phyloP scores from a whole-genome alignment of 352 stramenopile species.

The Pythium guiyangense region DNA sequence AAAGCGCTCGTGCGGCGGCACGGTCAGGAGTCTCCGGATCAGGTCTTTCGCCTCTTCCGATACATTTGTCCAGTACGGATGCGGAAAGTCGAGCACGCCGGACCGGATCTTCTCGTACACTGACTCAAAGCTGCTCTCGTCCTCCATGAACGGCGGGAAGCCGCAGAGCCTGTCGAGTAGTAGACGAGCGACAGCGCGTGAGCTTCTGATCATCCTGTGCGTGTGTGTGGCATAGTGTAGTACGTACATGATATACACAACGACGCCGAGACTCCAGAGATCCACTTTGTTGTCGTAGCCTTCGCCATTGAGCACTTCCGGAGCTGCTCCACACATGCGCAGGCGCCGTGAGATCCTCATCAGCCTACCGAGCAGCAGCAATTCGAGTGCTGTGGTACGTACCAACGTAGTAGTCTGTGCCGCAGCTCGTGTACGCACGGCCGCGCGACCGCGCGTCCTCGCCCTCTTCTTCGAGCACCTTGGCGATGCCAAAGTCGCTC shows the following conservation, averaged over 20 bases:
- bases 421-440: constrained; percentile 84
- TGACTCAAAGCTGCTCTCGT: constrained; percentile 78
- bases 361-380: background rate
- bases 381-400: background rate
- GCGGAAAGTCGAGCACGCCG: constrained; percentile 69
- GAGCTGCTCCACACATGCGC: constrained; percentile 21
- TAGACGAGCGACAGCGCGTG: background rate
- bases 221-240: background rate
- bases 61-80: constrained; percentile 85
- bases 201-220: background rate
- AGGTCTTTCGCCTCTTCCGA: constrained; percentile 82
- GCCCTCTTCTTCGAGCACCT: constrained; percentile 78
- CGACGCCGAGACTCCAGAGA: constrained; percentile 81
- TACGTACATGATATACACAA: constrained; percentile 85
- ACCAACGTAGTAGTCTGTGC: constrained; percentile 87
- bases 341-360: background rate
- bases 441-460: constrained; percentile 61
- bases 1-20: constrained; percentile 65
- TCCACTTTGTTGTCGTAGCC: constrained; percentile 87
- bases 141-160: constrained; percentile 78
- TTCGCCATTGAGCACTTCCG: constrained; percentile 81
- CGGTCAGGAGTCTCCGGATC: constrained; percentile 75
- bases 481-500: constrained; percentile 82
- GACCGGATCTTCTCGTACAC: constrained; percentile 85
- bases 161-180: constrained; percentile 50